Base-by-base conservation (phyloP, 2,329 filamentous ascomycete genomes). In the Neonectria ditissima region DNA sequence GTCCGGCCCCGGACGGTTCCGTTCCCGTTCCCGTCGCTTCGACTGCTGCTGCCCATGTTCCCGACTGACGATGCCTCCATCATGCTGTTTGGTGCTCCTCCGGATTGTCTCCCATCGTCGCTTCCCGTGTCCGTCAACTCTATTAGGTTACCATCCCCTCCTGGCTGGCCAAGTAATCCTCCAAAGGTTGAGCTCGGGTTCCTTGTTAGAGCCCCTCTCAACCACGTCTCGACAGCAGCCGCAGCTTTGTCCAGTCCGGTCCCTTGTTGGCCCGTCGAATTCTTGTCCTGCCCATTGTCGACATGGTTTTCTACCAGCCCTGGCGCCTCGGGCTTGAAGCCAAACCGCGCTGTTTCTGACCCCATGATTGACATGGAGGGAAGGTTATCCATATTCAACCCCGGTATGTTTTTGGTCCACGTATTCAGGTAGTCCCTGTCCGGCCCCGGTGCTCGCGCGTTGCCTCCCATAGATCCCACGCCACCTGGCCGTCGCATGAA, bases 151-250 rank as follows among this genome's bases (percentile, higher is more conserved):
- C 86, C 83, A 16, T 83, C 82, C 10, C 68, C 71, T 9, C 65
- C 69, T 66, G 74, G 74, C 70, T 75, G 83, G 71, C 74, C 70
- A 70, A 76, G 73, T 63, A 78, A 73, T 20, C 80, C 80, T n/a
- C 82, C 65, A 26, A 80, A 77, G 1, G 85, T 85, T n/a, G 85
- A 86, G 20, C 79, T 78, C 1, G 85, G 83, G 5, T 86, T 84
- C 73, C 90, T 90, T 6, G 86, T 83, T 63, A 93, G 93, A 39
- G 97, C 89, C 66, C 93, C 93, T 64, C 94, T 86, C 63, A 98
- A 83, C 94, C 96, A 99, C 1, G 90, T 91, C 79, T 98, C 96
- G 30, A 98, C 90, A 2, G 92, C 91, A 6, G 93, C 91, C 1
- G 94, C 94, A 10, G 97, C 90, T 67, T 94, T 92, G 73, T 97